A percentile compares a stretch with the other conserved stretches of the same genome.
phyloP scores from a whole-genome alignment of 352 stramenopile species.

The Chrysophaeum taylorii region DNA sequence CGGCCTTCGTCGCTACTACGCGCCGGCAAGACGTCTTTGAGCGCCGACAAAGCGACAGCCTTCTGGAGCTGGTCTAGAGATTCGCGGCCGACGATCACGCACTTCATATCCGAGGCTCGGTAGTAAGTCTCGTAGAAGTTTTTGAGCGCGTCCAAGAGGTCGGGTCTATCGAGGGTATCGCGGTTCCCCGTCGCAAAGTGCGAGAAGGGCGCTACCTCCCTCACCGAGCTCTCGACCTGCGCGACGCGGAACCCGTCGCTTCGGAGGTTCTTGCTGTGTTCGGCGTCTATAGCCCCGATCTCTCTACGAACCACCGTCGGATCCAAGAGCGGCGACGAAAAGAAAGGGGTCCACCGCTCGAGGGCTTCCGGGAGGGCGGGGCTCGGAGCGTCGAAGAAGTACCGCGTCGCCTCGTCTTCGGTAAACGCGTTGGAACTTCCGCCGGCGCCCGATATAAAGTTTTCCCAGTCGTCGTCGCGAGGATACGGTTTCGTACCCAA shows the following conservation, averaged over 20 bases:
- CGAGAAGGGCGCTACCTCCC: conserved; percentile 44
- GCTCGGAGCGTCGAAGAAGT: conserved; percentile 74
- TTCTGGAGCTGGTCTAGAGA: conserved; percentile 58
- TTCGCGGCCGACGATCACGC: conserved; percentile 69
- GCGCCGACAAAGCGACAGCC: conserved; percentile 59
- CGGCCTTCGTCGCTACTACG: conserved; percentile 24
- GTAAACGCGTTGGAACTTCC: conserved; percentile 90
- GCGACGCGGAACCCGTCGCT: conserved; percentile 69
- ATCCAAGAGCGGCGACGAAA: conserved; percentile 84
- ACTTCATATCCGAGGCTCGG: conserved; percentile 64
- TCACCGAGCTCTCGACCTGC: conserved; percentile 49
- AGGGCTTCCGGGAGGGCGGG: conserved; percentile 72
- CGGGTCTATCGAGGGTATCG: conserved; percentile 44
- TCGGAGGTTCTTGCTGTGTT: conserved; percentile 94
- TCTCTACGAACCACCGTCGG: conserved; percentile 72
- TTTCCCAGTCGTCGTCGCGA: conserved; percentile 81
- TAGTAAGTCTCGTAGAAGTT: conserved; percentile 68
- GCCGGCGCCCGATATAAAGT: conserved; percentile 69
- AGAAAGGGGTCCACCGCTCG: conserved; percentile 89
- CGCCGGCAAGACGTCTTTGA: conserved; percentile 59
- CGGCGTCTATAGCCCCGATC: conserved; percentile 88
- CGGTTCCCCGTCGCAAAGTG: conserved; percentile 79
- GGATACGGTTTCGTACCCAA: conserved; percentile 88
- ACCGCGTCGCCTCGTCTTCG: conserved; percentile 86
- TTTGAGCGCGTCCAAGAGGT: conserved; percentile 53